Conservation (phyloP, 352 stramenopile genomes). For the Pythium chondricola region DNA sequence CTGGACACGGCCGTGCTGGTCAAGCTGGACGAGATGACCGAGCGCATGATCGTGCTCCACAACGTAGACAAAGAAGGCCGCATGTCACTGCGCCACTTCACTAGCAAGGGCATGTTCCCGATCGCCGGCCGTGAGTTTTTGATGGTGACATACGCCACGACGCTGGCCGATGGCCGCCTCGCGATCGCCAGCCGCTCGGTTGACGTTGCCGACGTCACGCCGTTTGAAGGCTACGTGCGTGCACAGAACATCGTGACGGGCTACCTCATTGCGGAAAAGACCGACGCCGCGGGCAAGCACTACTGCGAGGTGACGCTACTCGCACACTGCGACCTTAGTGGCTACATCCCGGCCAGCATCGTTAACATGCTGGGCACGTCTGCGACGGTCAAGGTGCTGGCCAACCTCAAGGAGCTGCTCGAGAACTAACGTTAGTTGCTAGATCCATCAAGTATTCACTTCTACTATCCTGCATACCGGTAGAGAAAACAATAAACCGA, state of each 20-base stretch:
- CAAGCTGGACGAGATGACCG: conserved; percentile 81
- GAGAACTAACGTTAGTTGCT: conserved; percentile 8
- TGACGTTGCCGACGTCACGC: conserved; percentile 32
- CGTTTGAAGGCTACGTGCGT: conserved; percentile 57
- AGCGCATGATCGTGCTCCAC: conserved; percentile 51
- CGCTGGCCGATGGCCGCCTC: conserved; percentile 42
- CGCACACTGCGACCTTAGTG: conserved; percentile 65
- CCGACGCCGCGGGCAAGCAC: conserved; percentile 32
- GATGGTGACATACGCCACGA: conserved; percentile 52
- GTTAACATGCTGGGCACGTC: conserved; percentile 85
- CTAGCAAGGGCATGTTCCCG: conserved; percentile 74
- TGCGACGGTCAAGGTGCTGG: conserved; percentile 75
- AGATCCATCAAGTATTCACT: neutral
- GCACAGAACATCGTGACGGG: conserved; percentile 64
- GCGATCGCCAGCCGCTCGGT: conserved; percentile 68
- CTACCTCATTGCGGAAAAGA: conserved; percentile 67
- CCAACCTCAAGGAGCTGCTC: conserved; percentile 55
- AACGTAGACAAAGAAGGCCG: conserved; percentile 40
- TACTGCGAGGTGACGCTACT: conserved; percentile 73
- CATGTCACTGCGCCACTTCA: conserved; percentile 62
- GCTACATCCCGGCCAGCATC: conserved; percentile 73
- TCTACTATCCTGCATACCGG: neutral
- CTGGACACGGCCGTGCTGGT: conserved; percentile 56
- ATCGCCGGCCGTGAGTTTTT: conserved; percentile 71
- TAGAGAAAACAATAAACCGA: conserved; percentile 14